phyloP scores from a whole-genome alignment of 345 rosid genomes.

The Fremontodendron californicum region DNA sequence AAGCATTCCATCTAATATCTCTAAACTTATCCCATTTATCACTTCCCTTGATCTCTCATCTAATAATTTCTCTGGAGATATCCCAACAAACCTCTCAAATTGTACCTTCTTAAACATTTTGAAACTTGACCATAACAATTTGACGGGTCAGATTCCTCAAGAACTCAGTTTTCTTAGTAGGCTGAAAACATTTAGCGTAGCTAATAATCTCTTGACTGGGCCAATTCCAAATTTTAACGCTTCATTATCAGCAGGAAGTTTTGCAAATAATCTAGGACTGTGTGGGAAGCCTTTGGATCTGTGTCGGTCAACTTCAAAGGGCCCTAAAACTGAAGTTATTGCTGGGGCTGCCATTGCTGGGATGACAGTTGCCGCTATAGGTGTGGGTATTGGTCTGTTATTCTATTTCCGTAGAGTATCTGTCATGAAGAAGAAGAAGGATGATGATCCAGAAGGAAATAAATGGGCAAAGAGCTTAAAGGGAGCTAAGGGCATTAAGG shows the following conservation, averaged over 20 bases:
- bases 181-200: constrained; percentile 46
- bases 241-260: neutral
- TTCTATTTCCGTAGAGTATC: constrained; percentile 50
- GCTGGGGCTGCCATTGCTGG: constrained; percentile 69
- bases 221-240: constrained; percentile 35
- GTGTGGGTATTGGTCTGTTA: constrained; percentile 43
- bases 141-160: constrained; percentile 57
- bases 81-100: constrained; percentile 40
- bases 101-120: constrained; percentile 57
- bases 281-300: constrained; percentile 53
- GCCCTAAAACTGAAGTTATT: constrained; percentile 37
- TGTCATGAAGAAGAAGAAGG: constrained; percentile 61
- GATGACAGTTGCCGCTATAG: constrained; percentile 55
- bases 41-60: constrained; percentile 64
- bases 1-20: constrained; percentile 42
- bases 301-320: constrained; percentile 26
- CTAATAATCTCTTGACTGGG: constrained; percentile 59
- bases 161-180: constrained; percentile 45
- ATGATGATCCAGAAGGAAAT: constrained; percentile 87
- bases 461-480: constrained; percentile 75
- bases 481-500: constrained; percentile 67
- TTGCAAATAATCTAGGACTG: constrained; percentile 53
- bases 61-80: constrained; percentile 61
- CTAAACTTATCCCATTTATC: constrained; percentile 5
- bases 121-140: constrained; percentile 55